phyloP scores from a whole-genome alignment of 129 eudicot genomes.

The Scalesia atractyloides region DNA sequence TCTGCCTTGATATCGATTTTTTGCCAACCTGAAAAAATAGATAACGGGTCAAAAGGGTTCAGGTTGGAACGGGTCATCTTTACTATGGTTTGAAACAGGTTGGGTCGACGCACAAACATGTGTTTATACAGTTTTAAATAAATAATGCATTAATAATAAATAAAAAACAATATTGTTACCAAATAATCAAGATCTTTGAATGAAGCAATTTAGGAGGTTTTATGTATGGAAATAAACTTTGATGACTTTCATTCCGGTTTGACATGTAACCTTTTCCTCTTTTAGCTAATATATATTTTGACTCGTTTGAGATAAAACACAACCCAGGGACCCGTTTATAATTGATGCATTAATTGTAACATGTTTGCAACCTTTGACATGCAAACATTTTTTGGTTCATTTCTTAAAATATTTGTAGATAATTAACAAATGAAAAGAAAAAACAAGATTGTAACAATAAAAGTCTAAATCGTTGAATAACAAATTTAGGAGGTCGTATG shows the following conservation, averaged over 20 bases:
- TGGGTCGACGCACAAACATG: not conserved
- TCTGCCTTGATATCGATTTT: conserved; percentile 57
- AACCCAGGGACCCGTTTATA: too few relatives aligned
- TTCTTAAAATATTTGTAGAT: not conserved
- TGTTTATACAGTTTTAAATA: not conserved
- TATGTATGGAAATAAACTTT: not conserved
- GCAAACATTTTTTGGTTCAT: not conserved
- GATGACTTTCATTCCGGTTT: not conserved
- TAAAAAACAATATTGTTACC: too few relatives aligned
- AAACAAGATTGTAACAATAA: not conserved
- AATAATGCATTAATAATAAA: too few relatives aligned
- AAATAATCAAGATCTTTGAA: not conserved
- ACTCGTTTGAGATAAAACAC: not conserved
- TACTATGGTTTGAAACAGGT: not conserved
- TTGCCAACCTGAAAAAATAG: conserved; percentile 41
- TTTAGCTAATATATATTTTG: not conserved
- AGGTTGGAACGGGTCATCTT: not conserved
- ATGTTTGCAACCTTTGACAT: not conserved
- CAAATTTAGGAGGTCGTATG: not conserved
- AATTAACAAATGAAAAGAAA: too few relatives aligned
- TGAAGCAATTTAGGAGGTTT: not conserved
- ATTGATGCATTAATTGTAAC: not conserved
- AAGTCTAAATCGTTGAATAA: not conserved
- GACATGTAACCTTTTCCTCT: not conserved
- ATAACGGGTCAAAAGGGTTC: not conserved